phyloP scores from a whole-genome alignment of 2,329 filamentous ascomycete species.

The Cladorrhinum sp. region DNA sequence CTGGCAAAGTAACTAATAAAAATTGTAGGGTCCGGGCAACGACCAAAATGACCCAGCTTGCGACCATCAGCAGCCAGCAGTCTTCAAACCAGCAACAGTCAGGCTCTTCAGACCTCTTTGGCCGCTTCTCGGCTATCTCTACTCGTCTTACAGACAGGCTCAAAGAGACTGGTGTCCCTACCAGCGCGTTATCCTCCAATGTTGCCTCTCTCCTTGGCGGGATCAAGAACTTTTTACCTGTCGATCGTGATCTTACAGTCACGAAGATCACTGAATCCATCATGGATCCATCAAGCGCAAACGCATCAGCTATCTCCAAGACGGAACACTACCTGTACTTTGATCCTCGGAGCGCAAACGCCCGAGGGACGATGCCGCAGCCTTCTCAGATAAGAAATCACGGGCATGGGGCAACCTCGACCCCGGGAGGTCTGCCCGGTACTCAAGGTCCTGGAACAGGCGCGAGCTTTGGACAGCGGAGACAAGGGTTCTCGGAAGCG shows the following conservation, averaged over 20 bases:
- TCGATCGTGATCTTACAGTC: conserved; percentile 89
- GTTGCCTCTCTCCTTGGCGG: conserved; percentile 93
- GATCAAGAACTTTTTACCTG: conserved; percentile 97
- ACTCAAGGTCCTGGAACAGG: conserved; percentile 60
- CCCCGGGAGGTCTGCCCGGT: conserved; percentile 48
- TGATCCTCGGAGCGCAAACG: conserved; percentile 89
- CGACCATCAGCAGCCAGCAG: conserved; percentile 75
- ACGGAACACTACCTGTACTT: conserved; percentile 98
- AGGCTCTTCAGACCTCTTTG: conserved; percentile 76
- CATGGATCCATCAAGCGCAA: conserved; percentile 91
- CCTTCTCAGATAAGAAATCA: conserved; percentile 58
- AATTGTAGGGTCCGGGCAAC: conserved; percentile 71
- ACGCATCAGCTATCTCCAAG: conserved; percentile 88
- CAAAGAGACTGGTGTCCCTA: conserved; percentile 80
- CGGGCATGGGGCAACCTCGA: conserved; percentile 31
- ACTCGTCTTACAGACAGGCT: conserved; percentile 90
- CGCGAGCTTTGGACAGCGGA: conserved; percentile 84
- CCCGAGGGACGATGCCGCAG: conserved; percentile 85
- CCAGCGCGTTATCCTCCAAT: conserved; percentile 66
- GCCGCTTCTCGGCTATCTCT: conserved; percentile 87
- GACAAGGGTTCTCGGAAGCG: conserved; percentile 85
- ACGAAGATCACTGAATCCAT: conserved; percentile 98
- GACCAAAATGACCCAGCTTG: conserved; percentile 97
- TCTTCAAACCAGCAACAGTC: conserved; percentile 59
- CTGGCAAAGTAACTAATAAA: conserved; percentile 1